phyloP scores from a whole-genome alignment of 495 filamentous ascomycete genomes.

The Xylaria curta region DNA sequence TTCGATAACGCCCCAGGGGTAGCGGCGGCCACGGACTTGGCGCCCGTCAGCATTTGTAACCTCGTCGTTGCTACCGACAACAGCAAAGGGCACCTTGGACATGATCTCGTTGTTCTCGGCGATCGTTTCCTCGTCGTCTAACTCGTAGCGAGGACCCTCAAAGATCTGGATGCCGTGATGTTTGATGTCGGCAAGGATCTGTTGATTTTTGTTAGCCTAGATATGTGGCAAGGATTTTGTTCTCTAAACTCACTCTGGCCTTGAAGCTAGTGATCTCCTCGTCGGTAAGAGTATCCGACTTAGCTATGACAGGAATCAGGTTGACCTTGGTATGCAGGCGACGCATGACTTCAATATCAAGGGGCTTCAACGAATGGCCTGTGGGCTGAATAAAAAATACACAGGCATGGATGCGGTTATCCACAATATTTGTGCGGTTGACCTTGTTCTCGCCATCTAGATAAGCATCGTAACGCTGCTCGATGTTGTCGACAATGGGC shows the following conservation, averaged over 20 bases:
- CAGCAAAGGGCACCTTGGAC: slow-evolving; percentile 98
- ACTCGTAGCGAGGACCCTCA: slow-evolving; percentile 96
- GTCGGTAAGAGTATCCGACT: slow-evolving; percentile 96
- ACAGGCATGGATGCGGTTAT: slow-evolving; percentile 97
- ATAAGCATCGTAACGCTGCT: slow-evolving; percentile 97
- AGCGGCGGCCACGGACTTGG: slow-evolving; percentile 92
- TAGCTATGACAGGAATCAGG: slow-evolving; percentile 98
- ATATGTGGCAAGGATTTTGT: background rate
- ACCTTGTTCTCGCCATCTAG: slow-evolving; percentile 99
- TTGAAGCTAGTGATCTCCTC: slow-evolving; percentile 95
- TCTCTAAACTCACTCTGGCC: slow-evolving; percentile 72
- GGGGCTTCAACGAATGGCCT: slow-evolving; percentile 97
- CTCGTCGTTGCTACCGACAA: slow-evolving; percentile 95
- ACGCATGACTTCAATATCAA: slow-evolving; percentile 99
- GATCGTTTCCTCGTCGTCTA: slow-evolving; percentile 99
- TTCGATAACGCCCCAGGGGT: slow-evolving; percentile 98
- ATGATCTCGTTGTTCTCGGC: slow-evolving; percentile 99
- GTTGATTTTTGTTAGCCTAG: slow-evolving; percentile 31
- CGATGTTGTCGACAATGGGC: slow-evolving; percentile 98
- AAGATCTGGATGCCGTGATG: slow-evolving; percentile 98
- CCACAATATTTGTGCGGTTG: slow-evolving; percentile 98
- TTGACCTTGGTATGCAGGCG: slow-evolving; percentile 99
- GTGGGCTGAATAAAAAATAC: slow-evolving; percentile 99
- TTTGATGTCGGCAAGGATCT: slow-evolving; percentile 98
- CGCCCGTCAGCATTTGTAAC: slow-evolving; percentile 90